These are phyloP conservation scores for Botrytis medusae DNA, from an alignment of 2,329 filamentous ascomycete genomes.

Conservation along the genomic window DNA sequence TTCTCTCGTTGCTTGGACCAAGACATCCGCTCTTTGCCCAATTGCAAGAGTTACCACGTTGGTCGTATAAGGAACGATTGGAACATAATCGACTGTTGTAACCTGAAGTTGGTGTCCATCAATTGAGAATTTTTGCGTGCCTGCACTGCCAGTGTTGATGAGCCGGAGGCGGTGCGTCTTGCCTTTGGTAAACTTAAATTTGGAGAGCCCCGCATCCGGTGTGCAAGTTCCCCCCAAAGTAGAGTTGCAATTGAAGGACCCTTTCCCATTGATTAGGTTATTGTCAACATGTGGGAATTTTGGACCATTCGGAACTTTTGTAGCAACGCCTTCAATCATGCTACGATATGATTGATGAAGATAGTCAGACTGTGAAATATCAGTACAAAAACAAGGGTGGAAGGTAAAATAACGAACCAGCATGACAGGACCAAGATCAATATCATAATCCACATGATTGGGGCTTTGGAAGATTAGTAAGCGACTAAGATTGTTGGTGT, in stretches of 20 bases:
- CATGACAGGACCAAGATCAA: constrained; percentile 56
- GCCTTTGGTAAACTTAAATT: constrained; percentile 42
- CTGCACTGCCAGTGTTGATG: constrained; percentile 46
- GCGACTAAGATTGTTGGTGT: too few relatives aligned
- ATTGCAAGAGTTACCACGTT: constrained; percentile 47
- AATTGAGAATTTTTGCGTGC: constrained; percentile 45
- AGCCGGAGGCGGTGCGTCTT: constrained; percentile 48
- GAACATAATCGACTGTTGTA: constrained; percentile 57
- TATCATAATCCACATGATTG: constrained; percentile 56
- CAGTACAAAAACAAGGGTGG: neutral
- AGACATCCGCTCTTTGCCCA: constrained; percentile 48
- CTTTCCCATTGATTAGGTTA: constrained; percentile 34
- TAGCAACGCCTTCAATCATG: neutral
- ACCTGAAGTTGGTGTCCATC: constrained; percentile 58
- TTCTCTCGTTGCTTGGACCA: constrained; percentile 52
- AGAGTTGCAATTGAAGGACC: constrained; percentile 24
- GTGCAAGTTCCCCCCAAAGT: constrained; percentile 18
- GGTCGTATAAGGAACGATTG: constrained; percentile 54
- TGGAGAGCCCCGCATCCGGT: constrained; percentile 29
- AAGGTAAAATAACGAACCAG: constrained; percentile 19
- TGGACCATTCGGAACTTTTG: constrained; percentile 14
- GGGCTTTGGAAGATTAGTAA: constrained; percentile 42
- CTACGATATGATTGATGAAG: constrained; percentile 45
- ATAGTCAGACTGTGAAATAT: constrained; percentile 35
- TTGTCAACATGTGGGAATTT: constrained; percentile 26